Evolutionary conservation across 129 eudicot species (phyloP).

Genomic region (Helianthus annuus): HanXRQr2.0-SUNRISE NC_035445.2:165830325-165830824

Average conservation of each 20-base stretch:
- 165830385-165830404: slow-evolving; percentile 37
- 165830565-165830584: slow-evolving; percentile 11
- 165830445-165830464: background rate
- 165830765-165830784: too few species aligned
- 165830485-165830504: background rate
- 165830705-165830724: too few species aligned
- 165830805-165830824: too few species aligned
- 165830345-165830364: slow-evolving; percentile 46
- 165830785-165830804: too few species aligned
- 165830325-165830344: slow-evolving; percentile 41
- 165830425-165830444: slow-evolving; percentile 23
- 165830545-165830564: slow-evolving; percentile 14
- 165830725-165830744: too few species aligned
- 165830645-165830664: slow-evolving; percentile 5
- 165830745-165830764: too few species aligned
- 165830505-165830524: background rate
- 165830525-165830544: background rate
- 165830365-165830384: slow-evolving; percentile 40
- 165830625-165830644: background rate
- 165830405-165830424: slow-evolving; percentile 39
- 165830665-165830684: background rate
- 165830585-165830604: slow-evolving; percentile 11
- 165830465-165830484: slow-evolving; percentile 2
- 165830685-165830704: too few species aligned
- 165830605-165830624: background rate